Conservation (phyloP, 768 basidiomycete genomes). For the Leccinum obscurum region DNA sequence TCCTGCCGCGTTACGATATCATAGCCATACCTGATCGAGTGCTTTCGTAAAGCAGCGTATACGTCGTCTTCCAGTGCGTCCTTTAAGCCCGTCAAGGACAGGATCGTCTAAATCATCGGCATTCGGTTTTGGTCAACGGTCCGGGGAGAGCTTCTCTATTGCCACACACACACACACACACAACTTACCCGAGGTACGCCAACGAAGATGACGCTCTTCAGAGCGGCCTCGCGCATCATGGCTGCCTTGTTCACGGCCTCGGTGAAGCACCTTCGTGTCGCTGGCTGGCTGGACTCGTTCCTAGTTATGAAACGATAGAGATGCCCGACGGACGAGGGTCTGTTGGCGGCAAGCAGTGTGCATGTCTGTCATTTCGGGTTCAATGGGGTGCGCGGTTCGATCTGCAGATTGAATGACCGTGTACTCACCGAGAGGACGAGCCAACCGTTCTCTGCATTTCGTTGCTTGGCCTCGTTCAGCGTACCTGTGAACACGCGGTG, state of each 20-base stretch:
- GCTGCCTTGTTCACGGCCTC: slow-evolving; percentile 73
- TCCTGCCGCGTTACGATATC: slow-evolving; percentile 4
- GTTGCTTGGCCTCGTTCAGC: slow-evolving; percentile 61
- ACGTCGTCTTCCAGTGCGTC: slow-evolving; percentile 83
- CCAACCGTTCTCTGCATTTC: slow-evolving; percentile 76
- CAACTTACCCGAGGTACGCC: slow-evolving; percentile 77
- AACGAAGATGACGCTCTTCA: slow-evolving; percentile 89
- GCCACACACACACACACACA: neutral
- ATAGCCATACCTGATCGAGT: slow-evolving; percentile 56
- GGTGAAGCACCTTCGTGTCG: slow-evolving; percentile 44
- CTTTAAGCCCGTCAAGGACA: slow-evolving; percentile 74
- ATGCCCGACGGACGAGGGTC: slow-evolving; percentile 75
- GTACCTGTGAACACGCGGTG: slow-evolving; percentile 59
- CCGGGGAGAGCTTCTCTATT: slow-evolving; percentile 1
- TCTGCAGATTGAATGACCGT: slow-evolving; percentile 10
- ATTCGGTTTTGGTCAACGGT: slow-evolving; percentile 10
- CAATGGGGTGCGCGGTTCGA: slow-evolving; percentile 23
- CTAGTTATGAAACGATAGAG: slow-evolving; percentile 78
- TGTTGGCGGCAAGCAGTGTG: slow-evolving; percentile 79
- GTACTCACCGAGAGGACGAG: slow-evolving; percentile 69
- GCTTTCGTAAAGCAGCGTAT: slow-evolving; percentile 63
- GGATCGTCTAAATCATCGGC: slow-evolving; percentile 61
- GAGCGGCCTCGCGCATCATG: slow-evolving; percentile 83
- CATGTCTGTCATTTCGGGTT: slow-evolving; percentile 61
- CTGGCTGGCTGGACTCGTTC: slow-evolving; percentile 39